phyloP scores from a whole-genome alignment of 129 eudicot species.

The Pulicaria dysenterica region DNA sequence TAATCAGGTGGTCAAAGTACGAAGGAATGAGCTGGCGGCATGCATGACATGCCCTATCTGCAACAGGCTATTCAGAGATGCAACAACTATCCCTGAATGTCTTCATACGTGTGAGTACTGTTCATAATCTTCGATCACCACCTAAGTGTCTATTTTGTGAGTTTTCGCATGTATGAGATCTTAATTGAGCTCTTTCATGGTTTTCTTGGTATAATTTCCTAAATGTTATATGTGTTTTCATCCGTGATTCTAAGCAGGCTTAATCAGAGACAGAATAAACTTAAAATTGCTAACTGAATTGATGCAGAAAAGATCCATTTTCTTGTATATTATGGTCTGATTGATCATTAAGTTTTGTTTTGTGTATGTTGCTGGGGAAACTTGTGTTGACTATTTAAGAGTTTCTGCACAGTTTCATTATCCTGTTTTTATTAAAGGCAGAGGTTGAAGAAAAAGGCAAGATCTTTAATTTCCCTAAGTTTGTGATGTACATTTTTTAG shows the following conservation, averaged over 20 bases:
- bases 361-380: slow-evolving; percentile 9
- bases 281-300: slow-evolving; percentile 7
- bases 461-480: slow-evolving; percentile 27
- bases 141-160: neutral
- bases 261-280: neutral
- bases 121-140: neutral
- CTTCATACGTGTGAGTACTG: slow-evolving; percentile 82
- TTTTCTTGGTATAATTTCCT: slow-evolving; percentile 7
- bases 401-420: neutral
- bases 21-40: slow-evolving; percentile 62
- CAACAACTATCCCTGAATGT: slow-evolving; percentile 90
- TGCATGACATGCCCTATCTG: slow-evolving; percentile 99
- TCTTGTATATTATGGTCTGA: slow-evolving; percentile 26
- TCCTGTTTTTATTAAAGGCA: slow-evolving; percentile 6
- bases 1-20: slow-evolving; percentile 57
- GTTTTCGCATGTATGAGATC: slow-evolving; percentile 1
- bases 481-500: slow-evolving; percentile 14
- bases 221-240: neutral
- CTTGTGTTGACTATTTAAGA: slow-evolving; percentile 10
- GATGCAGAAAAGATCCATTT: neutral
- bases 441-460: slow-evolving; percentile 19
- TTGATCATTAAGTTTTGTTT: neutral
- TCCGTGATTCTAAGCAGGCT: neutral
- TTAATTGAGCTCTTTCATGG: slow-evolving; percentile 4
- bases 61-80: slow-evolving; percentile 68